phyloP scores from a whole-genome alignment of 176 grass and related monocot genomes.

The Rhynchospora pubera region DNA sequence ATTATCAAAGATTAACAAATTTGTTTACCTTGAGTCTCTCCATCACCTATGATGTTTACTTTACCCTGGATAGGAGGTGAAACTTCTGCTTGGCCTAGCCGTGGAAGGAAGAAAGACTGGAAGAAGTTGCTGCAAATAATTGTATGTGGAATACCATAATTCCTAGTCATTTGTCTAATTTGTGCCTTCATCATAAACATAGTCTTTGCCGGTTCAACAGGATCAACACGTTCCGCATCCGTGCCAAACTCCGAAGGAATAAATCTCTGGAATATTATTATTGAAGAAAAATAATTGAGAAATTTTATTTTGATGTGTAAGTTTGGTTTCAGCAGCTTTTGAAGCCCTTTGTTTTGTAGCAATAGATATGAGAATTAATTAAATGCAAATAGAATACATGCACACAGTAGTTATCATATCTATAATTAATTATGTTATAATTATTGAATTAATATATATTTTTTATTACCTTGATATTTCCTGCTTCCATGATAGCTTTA shows the following conservation, averaged over 20 bases:
- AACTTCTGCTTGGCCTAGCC: neutral
- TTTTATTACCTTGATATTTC: slow-evolving; percentile 16
- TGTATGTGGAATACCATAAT: neutral
- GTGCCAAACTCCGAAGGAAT: slow-evolving; percentile 23
- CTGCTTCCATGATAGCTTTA: slow-evolving; percentile 13
- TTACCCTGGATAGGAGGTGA: neutral
- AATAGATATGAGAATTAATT: no score
- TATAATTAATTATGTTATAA: neutral
- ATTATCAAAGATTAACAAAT: neutral
- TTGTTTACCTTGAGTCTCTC: neutral
- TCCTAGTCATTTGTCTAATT: neutral
- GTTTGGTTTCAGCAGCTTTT: neutral
- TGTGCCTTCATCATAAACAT: neutral
- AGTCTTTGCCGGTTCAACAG: slow-evolving; percentile 15
- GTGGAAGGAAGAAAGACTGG: slow-evolving; percentile 4
- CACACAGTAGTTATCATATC: no score
- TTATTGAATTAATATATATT: neutral
- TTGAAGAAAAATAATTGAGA: neutral
- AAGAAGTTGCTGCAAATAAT: slow-evolving; percentile 14
- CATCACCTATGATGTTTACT: neutral
- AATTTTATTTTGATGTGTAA: neutral
- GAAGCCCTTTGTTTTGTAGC: no score
- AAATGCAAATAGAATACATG: no score
- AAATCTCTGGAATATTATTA: slow-evolving; percentile 1
- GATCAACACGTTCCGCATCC: neutral